Percentiles rank a stretch among this genome's conserved stretches.
These are phyloP conservation scores for Pseudogymnoascus sp. DNA, from an alignment of 2,329 filamentous ascomycete species.

Conservation along the genomic window DNA sequence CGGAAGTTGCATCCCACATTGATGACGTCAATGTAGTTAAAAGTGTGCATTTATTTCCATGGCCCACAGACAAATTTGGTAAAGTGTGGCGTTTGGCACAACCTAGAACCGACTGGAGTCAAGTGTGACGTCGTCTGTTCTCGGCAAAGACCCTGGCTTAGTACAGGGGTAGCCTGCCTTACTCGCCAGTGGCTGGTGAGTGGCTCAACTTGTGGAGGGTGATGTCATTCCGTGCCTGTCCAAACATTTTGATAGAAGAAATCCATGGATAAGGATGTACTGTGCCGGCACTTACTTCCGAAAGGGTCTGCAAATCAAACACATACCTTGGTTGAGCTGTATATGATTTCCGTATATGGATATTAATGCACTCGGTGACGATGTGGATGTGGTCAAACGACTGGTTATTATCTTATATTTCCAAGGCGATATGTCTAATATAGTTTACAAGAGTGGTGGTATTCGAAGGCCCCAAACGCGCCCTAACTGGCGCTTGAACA, in stretches of 20 bases:
- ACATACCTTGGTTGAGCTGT: not conserved
- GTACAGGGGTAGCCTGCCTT: not conserved
- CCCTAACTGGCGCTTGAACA: not conserved
- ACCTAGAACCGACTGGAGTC: not conserved
- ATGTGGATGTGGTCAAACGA: not conserved
- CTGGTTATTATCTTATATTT: not conserved
- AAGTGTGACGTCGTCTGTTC: not conserved
- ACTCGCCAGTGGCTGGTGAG: not conserved
- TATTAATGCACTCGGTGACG: not conserved
- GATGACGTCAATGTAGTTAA: constrained; percentile 5
- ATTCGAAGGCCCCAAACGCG: constrained; percentile 1
- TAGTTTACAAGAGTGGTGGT: constrained; percentile 5
- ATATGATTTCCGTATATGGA: not conserved
- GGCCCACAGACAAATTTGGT: not conserved
- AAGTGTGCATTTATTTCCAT: not conserved
- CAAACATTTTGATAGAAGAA: not conserved
- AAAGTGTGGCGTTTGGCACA: constrained; percentile 5
- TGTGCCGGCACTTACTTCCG: not conserved
- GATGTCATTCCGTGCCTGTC: not conserved
- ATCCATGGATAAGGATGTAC: not conserved
- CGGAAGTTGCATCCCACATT: not conserved
- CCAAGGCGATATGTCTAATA: constrained; percentile 1
- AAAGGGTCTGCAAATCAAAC: not conserved
- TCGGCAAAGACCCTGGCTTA: not conserved
- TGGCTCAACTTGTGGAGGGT: not conserved